Percentiles rank a stretch among this genome's conserved stretches.
These are phyloP conservation scores for Telopea speciosissima DNA, from an alignment of 177 flowering plant genomes.

Conservation along the genomic window DNA sequence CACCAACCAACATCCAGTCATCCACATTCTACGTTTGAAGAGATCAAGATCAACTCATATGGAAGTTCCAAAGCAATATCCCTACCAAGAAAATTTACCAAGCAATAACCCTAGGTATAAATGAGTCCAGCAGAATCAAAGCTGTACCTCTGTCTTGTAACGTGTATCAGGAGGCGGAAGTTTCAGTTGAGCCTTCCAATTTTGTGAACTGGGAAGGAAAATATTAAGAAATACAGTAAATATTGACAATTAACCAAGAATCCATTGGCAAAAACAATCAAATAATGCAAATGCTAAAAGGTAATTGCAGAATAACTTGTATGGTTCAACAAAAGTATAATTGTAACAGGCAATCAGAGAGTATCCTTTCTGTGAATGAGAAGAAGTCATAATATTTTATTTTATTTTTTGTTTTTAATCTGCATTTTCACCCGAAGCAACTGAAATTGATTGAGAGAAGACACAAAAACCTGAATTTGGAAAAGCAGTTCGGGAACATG, in stretches of 20 bases:
- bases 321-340: neutral
- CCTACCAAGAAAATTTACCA: neutral
- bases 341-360: too few species aligned
- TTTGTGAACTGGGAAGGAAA: conserved; percentile 37
- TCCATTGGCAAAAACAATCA: neutral
- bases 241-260: neutral
- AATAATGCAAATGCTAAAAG: neutral
- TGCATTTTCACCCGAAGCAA: too few species aligned
- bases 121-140: neutral
- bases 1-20: neutral
- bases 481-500: too few species aligned
- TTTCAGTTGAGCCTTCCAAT: conserved; percentile 62
- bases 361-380: too few species aligned
- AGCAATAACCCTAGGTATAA: neutral
- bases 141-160: conserved; percentile 60
- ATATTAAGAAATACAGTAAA: neutral
- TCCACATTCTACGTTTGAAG: neutral
- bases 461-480: too few species aligned
- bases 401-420: too few species aligned
- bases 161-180: conserved; percentile 61
- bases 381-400: too few species aligned
- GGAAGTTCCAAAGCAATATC: neutral
- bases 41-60: neutral
- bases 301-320: neutral
- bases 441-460: too few species aligned